Evolutionary conservation across 225 moss, liverwort and hornwort species (phyloP).

Genomic region (Marchantia paleacea): DNA sequence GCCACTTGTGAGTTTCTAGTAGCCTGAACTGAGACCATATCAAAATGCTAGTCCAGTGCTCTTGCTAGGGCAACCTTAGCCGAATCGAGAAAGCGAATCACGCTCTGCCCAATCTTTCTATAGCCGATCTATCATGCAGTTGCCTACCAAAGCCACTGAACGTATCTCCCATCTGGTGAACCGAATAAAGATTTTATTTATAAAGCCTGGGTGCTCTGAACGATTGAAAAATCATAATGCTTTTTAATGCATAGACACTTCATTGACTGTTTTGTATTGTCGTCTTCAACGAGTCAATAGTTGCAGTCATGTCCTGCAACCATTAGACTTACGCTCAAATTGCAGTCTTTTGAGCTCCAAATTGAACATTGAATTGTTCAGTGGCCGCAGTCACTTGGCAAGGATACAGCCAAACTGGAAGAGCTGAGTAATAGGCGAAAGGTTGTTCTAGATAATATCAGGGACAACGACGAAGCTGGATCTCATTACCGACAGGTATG

Average conservation of each 20-base stretch:
- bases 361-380: neutral
- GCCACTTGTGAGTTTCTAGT: no score
- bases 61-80: neutral
- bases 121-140: neutral
- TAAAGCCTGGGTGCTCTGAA: no score
- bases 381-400: slow-evolving; percentile 46
- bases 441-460: slow-evolving; percentile 80
- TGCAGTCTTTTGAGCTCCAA: neutral
- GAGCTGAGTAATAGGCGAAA: slow-evolving; percentile 71
- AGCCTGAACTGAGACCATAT: no score
- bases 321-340: neutral
- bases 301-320: neutral
- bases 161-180: no score
- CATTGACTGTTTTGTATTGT: no score
- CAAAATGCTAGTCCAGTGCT: no score
- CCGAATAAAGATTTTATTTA: no score
- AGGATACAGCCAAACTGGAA: slow-evolving; percentile 47
- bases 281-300: no score
- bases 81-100: neutral
- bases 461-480: slow-evolving; percentile 88
- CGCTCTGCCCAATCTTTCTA: neutral
- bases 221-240: no score
- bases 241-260: no score
- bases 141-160: neutral
- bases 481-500: slow-evolving; percentile 70